Conservation (phyloP, 768 basidiomycete species). For the Fibroporia radiculosa region DNA sequence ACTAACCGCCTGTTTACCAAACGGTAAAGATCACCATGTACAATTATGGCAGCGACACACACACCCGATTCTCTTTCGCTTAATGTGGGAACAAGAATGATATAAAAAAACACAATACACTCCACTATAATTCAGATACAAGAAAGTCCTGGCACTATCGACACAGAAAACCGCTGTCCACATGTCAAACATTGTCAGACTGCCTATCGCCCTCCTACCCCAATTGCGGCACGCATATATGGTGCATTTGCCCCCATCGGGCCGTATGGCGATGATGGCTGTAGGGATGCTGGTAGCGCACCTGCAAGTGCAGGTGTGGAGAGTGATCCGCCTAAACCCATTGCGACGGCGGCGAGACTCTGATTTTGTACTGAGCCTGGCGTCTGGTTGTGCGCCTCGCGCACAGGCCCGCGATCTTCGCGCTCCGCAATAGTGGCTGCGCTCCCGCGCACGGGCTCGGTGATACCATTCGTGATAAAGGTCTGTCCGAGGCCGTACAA, state of each 20-base stretch:
- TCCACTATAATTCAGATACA: too few relatives aligned
- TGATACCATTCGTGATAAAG: constrained; percentile 59
- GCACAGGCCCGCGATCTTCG: constrained; percentile 50
- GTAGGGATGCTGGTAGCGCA: constrained; percentile 37
- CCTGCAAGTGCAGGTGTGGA: constrained; percentile 32
- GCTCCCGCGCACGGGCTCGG: constrained; percentile 59
- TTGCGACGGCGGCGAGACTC: constrained; percentile 26
- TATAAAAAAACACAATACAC: too few relatives aligned
- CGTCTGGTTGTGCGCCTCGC: constrained; percentile 49
- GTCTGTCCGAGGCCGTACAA: constrained; percentile 81
- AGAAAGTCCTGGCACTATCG: background rate
- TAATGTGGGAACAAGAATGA: too few relatives aligned
- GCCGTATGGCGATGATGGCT: constrained; percentile 45
- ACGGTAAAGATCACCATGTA: too few relatives aligned
- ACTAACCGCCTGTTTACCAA: too few relatives aligned
- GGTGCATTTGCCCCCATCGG: constrained; percentile 53
- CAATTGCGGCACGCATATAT: constrained; percentile 55
- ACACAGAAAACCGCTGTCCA: background rate
- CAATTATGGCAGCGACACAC: too few relatives aligned
- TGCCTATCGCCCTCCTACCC: constrained; percentile 20
- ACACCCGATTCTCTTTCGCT: too few relatives aligned
- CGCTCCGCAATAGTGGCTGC: constrained; percentile 72
- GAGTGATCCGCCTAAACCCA: constrained; percentile 38
- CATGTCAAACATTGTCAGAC: background rate
- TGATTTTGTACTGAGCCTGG: constrained; percentile 39